A percentile compares a stretch with the other conserved stretches of the same genome.
These are phyloP conservation scores for Murraya koenigii DNA, from an alignment of 345 rosid genomes.

Conservation along the genomic window DNA sequence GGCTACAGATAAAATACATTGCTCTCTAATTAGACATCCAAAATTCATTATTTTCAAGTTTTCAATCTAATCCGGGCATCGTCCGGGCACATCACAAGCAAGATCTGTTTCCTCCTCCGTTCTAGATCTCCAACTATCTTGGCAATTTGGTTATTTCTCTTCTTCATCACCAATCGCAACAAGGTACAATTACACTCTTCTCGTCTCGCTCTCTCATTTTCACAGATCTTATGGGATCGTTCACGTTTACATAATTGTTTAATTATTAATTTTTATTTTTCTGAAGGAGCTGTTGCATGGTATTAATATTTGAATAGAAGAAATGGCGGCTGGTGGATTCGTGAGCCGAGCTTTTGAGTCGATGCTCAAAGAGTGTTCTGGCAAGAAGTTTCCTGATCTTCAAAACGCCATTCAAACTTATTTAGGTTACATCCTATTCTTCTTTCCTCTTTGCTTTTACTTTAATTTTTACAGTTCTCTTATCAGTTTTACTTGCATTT, in stretches of 20 bases:
- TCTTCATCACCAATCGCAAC: neutral
- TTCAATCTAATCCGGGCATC: neutral
- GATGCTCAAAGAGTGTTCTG: conserved; percentile 88
- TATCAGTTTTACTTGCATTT: neutral
- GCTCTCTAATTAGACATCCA: neutral
- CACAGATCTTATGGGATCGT: conserved; percentile 3
- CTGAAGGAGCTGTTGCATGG: neutral
- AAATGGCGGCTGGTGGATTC: conserved; percentile 91
- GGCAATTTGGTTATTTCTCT: neutral
- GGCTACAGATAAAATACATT: neutral
- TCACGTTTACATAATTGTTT: neutral
- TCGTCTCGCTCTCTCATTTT: neutral
- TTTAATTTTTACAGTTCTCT: neutral
- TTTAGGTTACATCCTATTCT: conserved; percentile 50
- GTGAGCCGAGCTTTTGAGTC: conserved; percentile 91
- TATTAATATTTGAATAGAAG: conserved; percentile 2
- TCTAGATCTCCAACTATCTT: neutral
- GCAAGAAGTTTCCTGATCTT: conserved; percentile 85
- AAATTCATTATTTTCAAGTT: neutral
- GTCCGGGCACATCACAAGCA: neutral
- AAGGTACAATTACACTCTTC: conserved; percentile 1
- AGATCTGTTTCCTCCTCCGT: neutral
- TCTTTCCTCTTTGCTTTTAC: neutral
- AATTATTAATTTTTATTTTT: neutral
- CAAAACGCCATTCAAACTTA: conserved; percentile 76